Evolutionary conservation across 352 stramenopile genomes (phyloP).

Genomic region (Pythium inflatum): DNA sequence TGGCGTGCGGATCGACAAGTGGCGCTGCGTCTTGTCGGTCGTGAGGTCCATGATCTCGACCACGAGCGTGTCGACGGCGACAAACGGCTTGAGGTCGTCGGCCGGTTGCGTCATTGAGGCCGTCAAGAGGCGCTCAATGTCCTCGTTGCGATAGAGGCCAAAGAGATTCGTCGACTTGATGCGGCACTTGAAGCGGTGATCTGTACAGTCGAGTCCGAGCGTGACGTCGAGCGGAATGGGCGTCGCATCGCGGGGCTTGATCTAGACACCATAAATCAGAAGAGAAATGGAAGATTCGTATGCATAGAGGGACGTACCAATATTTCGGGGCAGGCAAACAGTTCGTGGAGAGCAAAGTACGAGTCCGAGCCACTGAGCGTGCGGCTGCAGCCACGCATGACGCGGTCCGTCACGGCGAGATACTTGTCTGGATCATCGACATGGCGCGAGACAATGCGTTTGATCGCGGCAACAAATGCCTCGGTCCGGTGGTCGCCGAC

Average conservation of each 20-base stretch:
- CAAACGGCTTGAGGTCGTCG: conserved; percentile 46
- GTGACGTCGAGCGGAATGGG: conserved; percentile 62
- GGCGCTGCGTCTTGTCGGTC: conserved; percentile 55
- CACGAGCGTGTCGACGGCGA: conserved; percentile 68
- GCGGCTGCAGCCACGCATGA: conserved; percentile 75
- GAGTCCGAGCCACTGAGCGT: conserved; percentile 78
- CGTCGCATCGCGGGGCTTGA: conserved; percentile 58
- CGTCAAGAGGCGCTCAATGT: conserved; percentile 56
- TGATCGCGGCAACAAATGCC: conserved; percentile 73
- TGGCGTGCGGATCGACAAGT: conserved; percentile 56
- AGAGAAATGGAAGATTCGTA: no score
- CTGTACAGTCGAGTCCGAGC: conserved; percentile 52
- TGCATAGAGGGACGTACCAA: conserved; percentile 37
- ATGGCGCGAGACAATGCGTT: conserved; percentile 65
- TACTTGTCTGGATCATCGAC: conserved; percentile 48
- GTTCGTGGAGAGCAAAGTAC: conserved; percentile 75
- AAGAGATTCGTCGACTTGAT: conserved; percentile 74
- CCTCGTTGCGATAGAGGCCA: conserved; percentile 62
- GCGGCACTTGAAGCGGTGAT: conserved; percentile 71
- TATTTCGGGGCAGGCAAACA: conserved; percentile 59
- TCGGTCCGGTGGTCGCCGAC: conserved; percentile 74
- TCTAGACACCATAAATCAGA: no score
- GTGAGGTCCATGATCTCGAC: conserved; percentile 73
- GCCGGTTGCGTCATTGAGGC: conserved; percentile 19
- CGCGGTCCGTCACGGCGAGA: conserved; percentile 56